Evolutionary conservation across 352 stramenopile species (phyloP), one percentile per base, ranked within the genome.

Genomic region (Phytophthora boehmeriae): DNA sequence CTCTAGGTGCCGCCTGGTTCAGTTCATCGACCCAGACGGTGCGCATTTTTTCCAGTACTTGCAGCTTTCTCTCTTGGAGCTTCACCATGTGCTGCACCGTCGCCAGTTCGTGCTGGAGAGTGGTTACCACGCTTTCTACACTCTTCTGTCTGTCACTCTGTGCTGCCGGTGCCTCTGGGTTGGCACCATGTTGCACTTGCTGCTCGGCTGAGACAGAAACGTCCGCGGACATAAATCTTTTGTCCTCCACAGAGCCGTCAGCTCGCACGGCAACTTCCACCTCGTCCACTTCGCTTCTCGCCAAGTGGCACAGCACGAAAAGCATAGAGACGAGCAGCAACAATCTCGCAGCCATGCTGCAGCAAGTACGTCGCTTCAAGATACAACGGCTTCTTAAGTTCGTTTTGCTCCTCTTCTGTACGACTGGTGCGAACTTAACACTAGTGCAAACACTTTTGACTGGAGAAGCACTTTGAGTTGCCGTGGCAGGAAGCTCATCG

Each of bases 61-160:
- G 53, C 28, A 85, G 63, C 46, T 82, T 85, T 48, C 68, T 66
- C 27, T 72, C 58, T 35, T 85, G 75, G 4, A 85, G 36, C 11
- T 58, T 56, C n/a, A 85, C 61, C 63, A 85, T 76, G 30, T 67
- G 36, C 11, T 85, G 66, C n/a, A 82, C 36, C 9, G 36, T 52
- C 20, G 50, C 49, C 20, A 85, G 45, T 32, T 85, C 70, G 8
- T 64, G 51, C 16, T 63, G 43, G 22, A 84, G 45, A n/a, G 50
- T 56, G 8, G 48, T 57, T 22, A 71, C 38, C 8, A 52, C 28
- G 20, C 22, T 2, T 32, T 19, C 19, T 10, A 51, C 25, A 28
- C 23, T 39, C n/a, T 63, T 25, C 1, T 44, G 30, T 8, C 9
- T 14, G 43, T 17, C 0, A n/a, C 4, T 9, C 35, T 10, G 14